Conservation (phyloP, 306 rosid genomes). For the Mucuna pruriens region DNA sequence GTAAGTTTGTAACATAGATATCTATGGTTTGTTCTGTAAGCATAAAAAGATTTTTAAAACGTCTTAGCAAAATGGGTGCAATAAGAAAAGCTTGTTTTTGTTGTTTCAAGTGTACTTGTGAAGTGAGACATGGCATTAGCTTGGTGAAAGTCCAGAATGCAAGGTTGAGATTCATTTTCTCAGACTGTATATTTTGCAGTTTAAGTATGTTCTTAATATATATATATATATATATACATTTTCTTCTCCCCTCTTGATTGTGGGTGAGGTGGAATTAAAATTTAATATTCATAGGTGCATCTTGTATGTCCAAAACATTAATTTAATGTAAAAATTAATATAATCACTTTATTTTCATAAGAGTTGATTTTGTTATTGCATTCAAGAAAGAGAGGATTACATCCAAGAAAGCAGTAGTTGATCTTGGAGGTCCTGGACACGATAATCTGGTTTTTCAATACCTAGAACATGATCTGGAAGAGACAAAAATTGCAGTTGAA, state of each 20-base stretch:
- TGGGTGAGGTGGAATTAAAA: slow-evolving; percentile 22
- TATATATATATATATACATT: not conserved
- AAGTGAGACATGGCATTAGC: slow-evolving; percentile 18
- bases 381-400: too few species aligned
- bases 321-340: not conserved
- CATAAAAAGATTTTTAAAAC: slow-evolving; percentile 21
- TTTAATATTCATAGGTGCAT: not conserved
- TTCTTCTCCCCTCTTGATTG: not conserved
- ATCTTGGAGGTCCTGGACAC: too few species aligned
- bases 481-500: too few species aligned
- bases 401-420: too few species aligned
- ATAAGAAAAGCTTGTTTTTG: slow-evolving; percentile 19
- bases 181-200: not conserved
- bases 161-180: slow-evolving; percentile 1
- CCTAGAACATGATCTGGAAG: too few species aligned
- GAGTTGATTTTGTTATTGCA: not conserved
- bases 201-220: not conserved
- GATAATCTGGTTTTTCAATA: too few species aligned
- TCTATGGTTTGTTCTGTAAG: slow-evolving; percentile 10
- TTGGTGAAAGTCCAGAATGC: not conserved
- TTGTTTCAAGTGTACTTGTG: slow-evolving; percentile 1
- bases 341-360: not conserved
- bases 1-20: not conserved
- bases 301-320: not conserved
- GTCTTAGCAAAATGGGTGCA: slow-evolving; percentile 19